Evolutionary conservation across 176 grass and related monocot species (phyloP).

Genomic region (Neostapfia colusana): DNA sequence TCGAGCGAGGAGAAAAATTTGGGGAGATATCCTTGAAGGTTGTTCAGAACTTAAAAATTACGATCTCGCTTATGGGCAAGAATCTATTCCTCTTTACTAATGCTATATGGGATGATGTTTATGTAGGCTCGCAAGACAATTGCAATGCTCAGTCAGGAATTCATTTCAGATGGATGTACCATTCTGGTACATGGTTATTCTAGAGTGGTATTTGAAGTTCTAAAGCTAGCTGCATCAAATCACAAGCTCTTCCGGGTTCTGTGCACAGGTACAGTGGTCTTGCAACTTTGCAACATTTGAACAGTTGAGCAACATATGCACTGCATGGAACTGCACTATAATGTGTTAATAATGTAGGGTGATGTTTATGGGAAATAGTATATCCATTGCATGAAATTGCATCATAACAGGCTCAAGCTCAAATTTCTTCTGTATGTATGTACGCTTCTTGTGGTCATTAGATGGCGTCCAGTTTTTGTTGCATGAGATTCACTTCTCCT

Average conservation of each 20-base stretch:
- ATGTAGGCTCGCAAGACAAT: constrained; percentile 90
- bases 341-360: background rate
- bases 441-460: background rate
- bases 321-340: background rate
- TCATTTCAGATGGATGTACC: constrained; percentile 85
- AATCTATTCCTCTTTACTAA: constrained; percentile 8
- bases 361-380: background rate
- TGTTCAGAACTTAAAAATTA: background rate
- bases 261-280: constrained; percentile 75
- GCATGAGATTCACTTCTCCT: background rate
- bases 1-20: constrained; percentile 98
- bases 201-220: constrained; percentile 87
- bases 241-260: constrained; percentile 84
- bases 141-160: constrained; percentile 96
- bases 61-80: background rate
- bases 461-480: background rate
- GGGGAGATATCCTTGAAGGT: constrained; percentile 99
- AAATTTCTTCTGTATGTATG: background rate
- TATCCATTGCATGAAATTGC: constrained; percentile 29
- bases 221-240: constrained; percentile 87
- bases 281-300: background rate
- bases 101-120: background rate
- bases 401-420: background rate
- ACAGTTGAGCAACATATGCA: background rate
- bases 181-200: constrained; percentile 93